phyloP scores from a whole-genome alignment of 805 yeast species.

The Jamesozyma hellenica region DNA sequence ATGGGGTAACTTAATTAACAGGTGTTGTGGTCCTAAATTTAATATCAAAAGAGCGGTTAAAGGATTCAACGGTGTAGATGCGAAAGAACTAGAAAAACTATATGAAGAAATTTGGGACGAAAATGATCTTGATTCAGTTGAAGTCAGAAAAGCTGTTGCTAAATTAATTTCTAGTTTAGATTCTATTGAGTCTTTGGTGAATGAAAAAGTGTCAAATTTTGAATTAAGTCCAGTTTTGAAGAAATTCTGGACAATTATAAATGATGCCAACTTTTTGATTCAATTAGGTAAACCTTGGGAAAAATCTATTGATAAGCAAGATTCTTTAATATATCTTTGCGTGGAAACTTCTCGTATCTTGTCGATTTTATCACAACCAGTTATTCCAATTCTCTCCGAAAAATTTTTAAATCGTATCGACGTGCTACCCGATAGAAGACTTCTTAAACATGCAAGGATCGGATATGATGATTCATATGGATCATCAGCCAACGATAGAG shows the following conservation, averaged over 20 bases:
- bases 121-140: background rate
- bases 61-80: conserved; percentile 13
- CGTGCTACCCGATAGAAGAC: conserved; percentile 38
- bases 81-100: conserved; percentile 1
- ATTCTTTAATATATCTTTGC: conserved; percentile 50
- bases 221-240: conserved; percentile 48
- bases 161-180: background rate
- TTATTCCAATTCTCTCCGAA: conserved; percentile 57
- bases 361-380: conserved; percentile 58
- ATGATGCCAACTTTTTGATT: conserved; percentile 53
- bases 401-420: conserved; percentile 52
- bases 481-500: conserved; percentile 39
- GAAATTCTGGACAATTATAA: conserved; percentile 49
- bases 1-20: conserved; percentile 65
- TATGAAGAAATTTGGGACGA: conserved; percentile 1
- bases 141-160: background rate
- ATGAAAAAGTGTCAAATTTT: conserved; percentile 35
- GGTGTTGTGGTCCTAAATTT: conserved; percentile 68
- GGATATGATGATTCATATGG: conserved; percentile 62
- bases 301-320: conserved; percentile 32
- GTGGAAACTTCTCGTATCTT: conserved; percentile 62
- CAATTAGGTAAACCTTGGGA: conserved; percentile 75
- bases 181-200: conserved; percentile 25
- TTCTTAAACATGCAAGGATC: conserved; percentile 35
- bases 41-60: conserved; percentile 38